Evolutionary conservation across 371 early-diverging fungal genomes (phyloP).

Genomic region (Saksenaea vasiformis): DNA sequence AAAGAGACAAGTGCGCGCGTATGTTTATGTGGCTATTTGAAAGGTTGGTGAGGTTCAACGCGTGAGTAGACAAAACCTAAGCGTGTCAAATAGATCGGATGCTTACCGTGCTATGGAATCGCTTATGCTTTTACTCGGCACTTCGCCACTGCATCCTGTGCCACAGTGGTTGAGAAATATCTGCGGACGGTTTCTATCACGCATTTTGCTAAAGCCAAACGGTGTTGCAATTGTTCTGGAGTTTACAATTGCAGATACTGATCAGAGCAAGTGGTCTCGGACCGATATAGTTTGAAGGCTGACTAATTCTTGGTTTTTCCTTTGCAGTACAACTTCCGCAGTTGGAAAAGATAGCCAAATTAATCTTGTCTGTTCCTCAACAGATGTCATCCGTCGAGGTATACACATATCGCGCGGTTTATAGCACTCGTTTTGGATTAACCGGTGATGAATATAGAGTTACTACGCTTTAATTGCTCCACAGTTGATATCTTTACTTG

Average conservation of each 20-base stretch:
- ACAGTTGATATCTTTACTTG: conserved; percentile 43
- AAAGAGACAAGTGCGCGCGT: conserved; percentile 51
- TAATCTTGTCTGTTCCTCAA: conserved; percentile 67
- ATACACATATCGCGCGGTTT: not conserved
- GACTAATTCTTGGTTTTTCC: conserved; percentile 1
- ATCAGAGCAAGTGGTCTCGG: conserved; percentile 27
- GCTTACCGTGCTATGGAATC: conserved; percentile 63
- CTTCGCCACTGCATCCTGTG: conserved; percentile 55
- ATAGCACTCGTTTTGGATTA: not conserved
- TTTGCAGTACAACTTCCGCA: conserved; percentile 55
- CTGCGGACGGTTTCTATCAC: conserved; percentile 67
- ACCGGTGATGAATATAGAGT: not conserved
- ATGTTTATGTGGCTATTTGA: conserved; percentile 51
- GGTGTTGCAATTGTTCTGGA: conserved; percentile 67
- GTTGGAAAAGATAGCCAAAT: conserved; percentile 61
- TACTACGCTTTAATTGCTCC: conserved; percentile 66
- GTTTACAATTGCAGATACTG: conserved; percentile 60
- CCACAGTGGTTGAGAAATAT: conserved; percentile 65
- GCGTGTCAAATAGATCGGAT: conserved; percentile 37
- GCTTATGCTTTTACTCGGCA: conserved; percentile 59
- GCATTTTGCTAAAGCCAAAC: conserved; percentile 59
- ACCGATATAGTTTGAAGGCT: not conserved
- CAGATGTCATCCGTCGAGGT: conserved; percentile 63
- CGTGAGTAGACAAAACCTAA: not conserved
- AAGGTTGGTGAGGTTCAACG: conserved; percentile 10